Evolutionary conservation across 208 protist genomes (phyloP).

Genomic region (Kentomonas sorsogonicus): DNA sequence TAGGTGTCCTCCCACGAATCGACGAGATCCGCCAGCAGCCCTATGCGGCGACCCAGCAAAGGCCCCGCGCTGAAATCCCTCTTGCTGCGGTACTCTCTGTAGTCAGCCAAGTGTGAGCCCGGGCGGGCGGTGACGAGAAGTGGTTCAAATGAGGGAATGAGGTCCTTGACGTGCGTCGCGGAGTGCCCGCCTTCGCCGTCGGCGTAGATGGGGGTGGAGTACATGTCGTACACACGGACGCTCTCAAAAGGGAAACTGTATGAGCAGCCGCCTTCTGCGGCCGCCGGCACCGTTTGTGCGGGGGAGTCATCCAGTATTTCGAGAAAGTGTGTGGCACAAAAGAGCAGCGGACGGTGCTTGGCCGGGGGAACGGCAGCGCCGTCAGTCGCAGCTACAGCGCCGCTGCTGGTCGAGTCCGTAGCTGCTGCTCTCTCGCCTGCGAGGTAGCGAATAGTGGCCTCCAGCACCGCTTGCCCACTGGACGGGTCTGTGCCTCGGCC

Average conservation of each 20-base stretch:
- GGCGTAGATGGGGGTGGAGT: constrained; percentile 23
- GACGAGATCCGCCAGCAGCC: constrained; percentile 27
- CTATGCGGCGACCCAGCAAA: constrained; percentile 23
- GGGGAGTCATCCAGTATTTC: constrained; percentile 36
- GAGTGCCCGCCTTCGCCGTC: not conserved
- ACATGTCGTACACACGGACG: constrained; percentile 42
- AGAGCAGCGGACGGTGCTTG: constrained; percentile 29
- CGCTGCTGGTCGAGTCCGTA: not conserved
- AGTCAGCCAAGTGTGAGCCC: constrained; percentile 10
- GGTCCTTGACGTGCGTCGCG: constrained; percentile 18
- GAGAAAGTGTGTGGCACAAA: constrained; percentile 68
- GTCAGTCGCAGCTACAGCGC: not conserved
- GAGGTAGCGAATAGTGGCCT: constrained; percentile 48
- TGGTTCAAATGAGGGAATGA: constrained; percentile 34
- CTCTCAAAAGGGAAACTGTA: constrained; percentile 32
- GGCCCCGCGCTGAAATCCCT: constrained; percentile 16
- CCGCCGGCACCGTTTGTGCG: not conserved
- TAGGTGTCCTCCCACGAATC: constrained; percentile 22
- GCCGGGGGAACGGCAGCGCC: not conserved
- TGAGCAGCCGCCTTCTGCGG: not conserved
- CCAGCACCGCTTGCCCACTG: constrained; percentile 82
- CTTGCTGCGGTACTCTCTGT: constrained; percentile 12
- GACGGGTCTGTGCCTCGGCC: constrained; percentile 89
- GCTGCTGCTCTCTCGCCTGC: constrained; percentile 6
- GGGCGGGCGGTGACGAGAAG: constrained; percentile 23